phyloP scores from a whole-genome alignment of 768 basidiomycete species.

The Rhodotorula graminis region DNA sequence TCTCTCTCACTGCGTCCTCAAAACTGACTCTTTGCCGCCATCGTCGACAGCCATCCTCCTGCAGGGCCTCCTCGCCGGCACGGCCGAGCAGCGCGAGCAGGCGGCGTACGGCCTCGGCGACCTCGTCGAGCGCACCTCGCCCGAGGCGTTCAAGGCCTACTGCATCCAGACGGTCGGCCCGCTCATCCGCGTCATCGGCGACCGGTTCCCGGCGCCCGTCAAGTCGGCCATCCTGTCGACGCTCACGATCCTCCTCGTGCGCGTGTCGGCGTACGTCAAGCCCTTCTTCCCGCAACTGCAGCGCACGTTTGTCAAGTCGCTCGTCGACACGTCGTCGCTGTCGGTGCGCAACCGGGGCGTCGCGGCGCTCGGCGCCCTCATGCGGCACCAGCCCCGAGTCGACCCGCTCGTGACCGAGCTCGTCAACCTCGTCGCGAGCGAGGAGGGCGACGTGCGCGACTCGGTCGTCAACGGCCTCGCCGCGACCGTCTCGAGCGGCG shows the following conservation, averaged over 20 bases:
- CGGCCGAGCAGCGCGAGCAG: conserved; percentile 77
- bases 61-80: conserved; percentile 80
- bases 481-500: conserved; percentile 62
- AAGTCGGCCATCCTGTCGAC: conserved; percentile 86
- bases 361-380: conserved; percentile 77
- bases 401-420: conserved; percentile 94
- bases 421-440: conserved; percentile 49
- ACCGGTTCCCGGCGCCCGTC: conserved; percentile 75
- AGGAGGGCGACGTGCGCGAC: conserved; percentile 60
- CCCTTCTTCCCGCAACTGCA: conserved; percentile 99
- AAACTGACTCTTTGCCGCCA: neutral
- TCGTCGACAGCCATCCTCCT: conserved; percentile 41
- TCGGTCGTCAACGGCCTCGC: conserved; percentile 74
- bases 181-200: conserved; percentile 54
- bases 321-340: conserved; percentile 69
- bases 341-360: conserved; percentile 77
- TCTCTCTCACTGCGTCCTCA: too few relatives aligned
- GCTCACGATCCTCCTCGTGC: conserved; percentile 74
- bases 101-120: conserved; percentile 96
- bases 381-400: conserved; percentile 78
- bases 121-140: conserved; percentile 81
- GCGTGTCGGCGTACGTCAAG: conserved; percentile 82
- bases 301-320: conserved; percentile 90
- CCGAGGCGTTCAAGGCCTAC: conserved; percentile 82
- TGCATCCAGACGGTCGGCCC: conserved; percentile 94